Conservation (phyloP, 2,329 filamentous ascomycete genomes). For the Aspergillus sp. region DNA sequence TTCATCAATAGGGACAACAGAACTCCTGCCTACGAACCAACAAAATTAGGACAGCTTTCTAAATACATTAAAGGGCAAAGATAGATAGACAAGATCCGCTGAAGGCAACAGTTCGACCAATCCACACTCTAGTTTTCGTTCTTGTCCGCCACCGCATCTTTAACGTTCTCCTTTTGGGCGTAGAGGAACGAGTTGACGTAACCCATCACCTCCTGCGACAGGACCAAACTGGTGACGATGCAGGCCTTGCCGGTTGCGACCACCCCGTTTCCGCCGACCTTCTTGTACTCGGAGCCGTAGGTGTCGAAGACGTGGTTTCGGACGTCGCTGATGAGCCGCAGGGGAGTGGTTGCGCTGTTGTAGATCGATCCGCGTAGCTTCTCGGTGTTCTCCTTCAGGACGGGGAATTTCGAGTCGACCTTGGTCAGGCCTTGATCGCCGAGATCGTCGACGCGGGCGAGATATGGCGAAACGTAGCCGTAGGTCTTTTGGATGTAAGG, state of each 20-base stretch:
- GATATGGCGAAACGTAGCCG: conserved; percentile 78
- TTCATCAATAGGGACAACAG: not conserved
- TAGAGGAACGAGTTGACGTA: conserved; percentile 60
- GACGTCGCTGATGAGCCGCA: conserved; percentile 60
- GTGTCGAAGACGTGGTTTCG: conserved; percentile 43
- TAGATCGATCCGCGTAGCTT: conserved; percentile 66
- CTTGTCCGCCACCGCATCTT: conserved; percentile 54
- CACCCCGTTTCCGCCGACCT: conserved; percentile 54
- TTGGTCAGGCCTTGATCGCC: conserved; percentile 68
- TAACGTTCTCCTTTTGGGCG: conserved; percentile 61
- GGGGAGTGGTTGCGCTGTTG: conserved; percentile 60
- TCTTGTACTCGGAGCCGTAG: conserved; percentile 46
- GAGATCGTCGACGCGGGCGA: conserved; percentile 74
- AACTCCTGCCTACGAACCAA: conserved; percentile 4
- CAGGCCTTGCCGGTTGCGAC: conserved; percentile 69
- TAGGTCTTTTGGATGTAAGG: conserved; percentile 66
- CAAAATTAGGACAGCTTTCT: conserved; percentile 1
- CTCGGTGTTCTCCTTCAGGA: conserved; percentile 71
- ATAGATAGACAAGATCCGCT: not conserved
- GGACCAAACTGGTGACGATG: conserved; percentile 64
- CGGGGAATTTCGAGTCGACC: conserved; percentile 69
- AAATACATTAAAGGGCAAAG: not conserved
- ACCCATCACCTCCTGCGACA: conserved; percentile 62
- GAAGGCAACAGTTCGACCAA: not conserved
- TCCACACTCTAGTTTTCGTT: conserved; percentile 24